Conservation (phyloP, 352 stramenopile genomes). For the Globisporangium takayamanum region DNA sequence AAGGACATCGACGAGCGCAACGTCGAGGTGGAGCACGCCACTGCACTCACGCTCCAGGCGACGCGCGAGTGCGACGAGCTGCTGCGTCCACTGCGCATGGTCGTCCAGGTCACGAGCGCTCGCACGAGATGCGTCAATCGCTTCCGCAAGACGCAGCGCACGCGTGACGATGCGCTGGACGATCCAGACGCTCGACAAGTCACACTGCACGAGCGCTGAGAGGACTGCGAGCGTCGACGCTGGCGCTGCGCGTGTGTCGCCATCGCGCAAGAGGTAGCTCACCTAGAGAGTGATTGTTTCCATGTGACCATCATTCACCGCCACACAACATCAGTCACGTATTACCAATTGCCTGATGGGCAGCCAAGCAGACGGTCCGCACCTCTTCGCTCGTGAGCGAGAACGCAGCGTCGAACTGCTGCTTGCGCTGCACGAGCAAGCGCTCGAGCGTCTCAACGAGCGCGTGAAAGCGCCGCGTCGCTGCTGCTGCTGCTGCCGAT, state of each 20-base stretch:
- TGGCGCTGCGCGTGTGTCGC: not conserved
- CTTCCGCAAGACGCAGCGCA: slow-evolving; percentile 13
- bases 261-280: slow-evolving; percentile 22
- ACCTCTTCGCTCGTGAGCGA: slow-evolving; percentile 30
- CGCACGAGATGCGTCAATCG: not conserved
- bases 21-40: too few species aligned
- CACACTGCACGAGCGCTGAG: slow-evolving; percentile 22
- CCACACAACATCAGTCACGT: not conserved
- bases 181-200: slow-evolving; percentile 26
- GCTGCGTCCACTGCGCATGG: too few species aligned
- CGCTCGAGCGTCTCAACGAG: slow-evolving; percentile 24
- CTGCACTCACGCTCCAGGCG: too few species aligned
- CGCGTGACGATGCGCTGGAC: slow-evolving; percentile 29
- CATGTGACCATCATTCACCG: slow-evolving; percentile 1
- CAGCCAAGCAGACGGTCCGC: not conserved
- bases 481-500: slow-evolving; percentile 1
- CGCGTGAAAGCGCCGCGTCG: slow-evolving; percentile 9
- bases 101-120: too few species aligned
- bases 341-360: not conserved
- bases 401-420: slow-evolving; percentile 12
- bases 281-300: slow-evolving; percentile 9
- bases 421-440: slow-evolving; percentile 21
- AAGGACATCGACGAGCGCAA: too few species aligned
- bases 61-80: too few species aligned
- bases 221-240: slow-evolving; percentile 13